A percentile compares a stretch with the other conserved stretches of the same genome.
Evolutionary conservation across 2,329 filamentous ascomycete genomes (phyloP).

Genomic region (Didymella sp.): DNA sequence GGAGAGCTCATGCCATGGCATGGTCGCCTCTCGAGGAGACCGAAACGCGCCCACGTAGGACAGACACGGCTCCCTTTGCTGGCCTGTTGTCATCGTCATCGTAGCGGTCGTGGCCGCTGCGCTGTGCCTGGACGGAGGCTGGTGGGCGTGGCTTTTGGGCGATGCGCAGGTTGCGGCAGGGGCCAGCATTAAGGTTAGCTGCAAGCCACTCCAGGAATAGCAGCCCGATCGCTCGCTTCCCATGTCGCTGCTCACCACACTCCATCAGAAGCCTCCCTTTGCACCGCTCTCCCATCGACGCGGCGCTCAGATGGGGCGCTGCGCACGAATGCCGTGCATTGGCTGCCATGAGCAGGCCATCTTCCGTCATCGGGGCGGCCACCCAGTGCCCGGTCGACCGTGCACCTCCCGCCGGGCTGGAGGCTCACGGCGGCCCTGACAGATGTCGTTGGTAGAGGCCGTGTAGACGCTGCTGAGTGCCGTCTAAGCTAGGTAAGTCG

Average conservation of each 20-base stretch:
- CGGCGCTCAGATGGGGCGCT: constrained; percentile 31
- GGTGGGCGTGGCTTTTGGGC: constrained; percentile 39
- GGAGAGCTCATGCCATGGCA: constrained; percentile 17
- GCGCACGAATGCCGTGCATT: constrained; percentile 36
- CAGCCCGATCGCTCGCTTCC: constrained; percentile 31
- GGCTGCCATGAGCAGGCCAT: constrained; percentile 31
- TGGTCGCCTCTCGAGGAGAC: constrained; percentile 18
- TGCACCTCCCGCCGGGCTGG: constrained; percentile 25
- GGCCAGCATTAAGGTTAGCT: constrained; percentile 46
- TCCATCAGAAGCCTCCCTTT: constrained; percentile 36
- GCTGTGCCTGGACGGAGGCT: constrained; percentile 33
- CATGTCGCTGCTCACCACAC: constrained; percentile 43
- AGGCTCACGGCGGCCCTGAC: constrained; percentile 32
- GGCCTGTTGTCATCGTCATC: constrained; percentile 20
- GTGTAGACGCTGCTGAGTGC: constrained; percentile 33
- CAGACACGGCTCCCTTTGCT: constrained; percentile 28
- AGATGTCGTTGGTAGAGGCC: constrained; percentile 29
- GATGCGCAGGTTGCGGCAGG: constrained; percentile 38
- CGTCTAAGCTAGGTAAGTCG: constrained; percentile 24
- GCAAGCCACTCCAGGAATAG: constrained; percentile 52
- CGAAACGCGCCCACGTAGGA: constrained; percentile 32
- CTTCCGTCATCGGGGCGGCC: constrained; percentile 32
- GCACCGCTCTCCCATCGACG: constrained; percentile 30
- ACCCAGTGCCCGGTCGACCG: constrained; percentile 26
- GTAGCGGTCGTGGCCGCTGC: constrained; percentile 18